A percentile compares a stretch with the other conserved stretches of the same genome.
Conservation (phyloP, 2,329 filamentous ascomycete genomes). For the Penicillium sp. region DNA sequence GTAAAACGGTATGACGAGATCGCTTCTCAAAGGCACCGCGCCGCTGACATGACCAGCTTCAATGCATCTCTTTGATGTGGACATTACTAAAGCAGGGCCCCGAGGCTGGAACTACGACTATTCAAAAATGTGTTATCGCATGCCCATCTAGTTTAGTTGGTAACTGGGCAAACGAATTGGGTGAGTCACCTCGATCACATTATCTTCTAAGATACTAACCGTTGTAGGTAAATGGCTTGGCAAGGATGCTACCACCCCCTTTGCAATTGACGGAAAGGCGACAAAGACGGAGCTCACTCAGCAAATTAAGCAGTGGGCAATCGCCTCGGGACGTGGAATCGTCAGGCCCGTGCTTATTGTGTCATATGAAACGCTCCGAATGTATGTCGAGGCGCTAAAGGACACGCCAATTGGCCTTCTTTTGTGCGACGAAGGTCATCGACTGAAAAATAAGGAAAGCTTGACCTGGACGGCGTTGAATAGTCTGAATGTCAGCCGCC, state of each 20-base stretch:
- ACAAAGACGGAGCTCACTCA: conserved; percentile 88
- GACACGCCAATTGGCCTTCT: conserved; percentile 88
- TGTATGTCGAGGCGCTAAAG: conserved; percentile 87
- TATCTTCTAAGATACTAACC: not conserved
- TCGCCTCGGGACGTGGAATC: conserved; percentile 82
- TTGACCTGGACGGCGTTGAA: conserved; percentile 93
- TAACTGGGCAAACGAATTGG: conserved; percentile 95
- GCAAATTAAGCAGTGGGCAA: conserved; percentile 92
- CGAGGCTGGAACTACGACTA: conserved; percentile 87
- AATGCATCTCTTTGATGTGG: conserved; percentile 97
- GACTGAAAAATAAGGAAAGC: conserved; percentile 93
- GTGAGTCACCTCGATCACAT: conserved; percentile 58
- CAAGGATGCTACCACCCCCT: conserved; percentile 83
- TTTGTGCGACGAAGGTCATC: conserved; percentile 94
- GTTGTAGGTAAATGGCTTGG: conserved; percentile 79
- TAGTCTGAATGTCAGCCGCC: conserved; percentile 80
- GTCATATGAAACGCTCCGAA: conserved; percentile 90
- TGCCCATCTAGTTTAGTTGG: conserved; percentile 94
- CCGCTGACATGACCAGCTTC: conserved; percentile 52
- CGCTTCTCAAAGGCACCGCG: not conserved
- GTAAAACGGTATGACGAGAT: conserved; percentile 66
- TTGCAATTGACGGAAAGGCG: conserved; percentile 95
- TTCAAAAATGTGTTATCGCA: conserved; percentile 94
- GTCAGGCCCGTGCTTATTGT: conserved; percentile 94
- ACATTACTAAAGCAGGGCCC: conserved; percentile 93